Percentiles rank a stretch among this genome's conserved stretches.
Conservation (phyloP, 2,329 filamentous ascomycete genomes). For the Fusarium praegraminearum region DNA sequence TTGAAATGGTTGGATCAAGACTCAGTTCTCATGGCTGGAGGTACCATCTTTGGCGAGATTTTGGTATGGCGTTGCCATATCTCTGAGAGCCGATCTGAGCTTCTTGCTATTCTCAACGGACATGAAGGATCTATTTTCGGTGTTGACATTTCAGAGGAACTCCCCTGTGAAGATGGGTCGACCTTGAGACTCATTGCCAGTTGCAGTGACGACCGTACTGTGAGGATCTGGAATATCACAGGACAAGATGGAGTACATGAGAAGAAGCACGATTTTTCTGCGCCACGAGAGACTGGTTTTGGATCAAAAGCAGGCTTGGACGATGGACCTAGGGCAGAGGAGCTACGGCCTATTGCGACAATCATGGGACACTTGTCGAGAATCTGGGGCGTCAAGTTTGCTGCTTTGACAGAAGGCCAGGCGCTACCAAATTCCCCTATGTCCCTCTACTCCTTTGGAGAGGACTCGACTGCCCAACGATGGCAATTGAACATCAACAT, state of each 20-base stretch:
- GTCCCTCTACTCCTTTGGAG: slow-evolving; percentile 81
- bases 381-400: slow-evolving; percentile 88
- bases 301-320: slow-evolving; percentile 53
- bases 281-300: slow-evolving; percentile 72
- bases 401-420: slow-evolving; percentile 50
- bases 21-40: slow-evolving; percentile 81
- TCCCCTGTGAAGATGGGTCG: slow-evolving; percentile 51
- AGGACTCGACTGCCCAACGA: slow-evolving; percentile 81
- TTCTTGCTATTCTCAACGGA: slow-evolving; percentile 68
- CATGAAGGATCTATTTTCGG: slow-evolving; percentile 97
- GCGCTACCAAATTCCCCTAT: slow-evolving; percentile 48
- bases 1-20: slow-evolving; percentile 70
- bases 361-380: slow-evolving; percentile 89
- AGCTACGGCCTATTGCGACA: slow-evolving; percentile 67
- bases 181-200: slow-evolving; percentile 78
- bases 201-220: slow-evolving; percentile 94
- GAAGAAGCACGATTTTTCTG: slow-evolving; percentile 43
- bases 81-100: slow-evolving; percentile 47
- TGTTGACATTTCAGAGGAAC: slow-evolving; percentile 78
- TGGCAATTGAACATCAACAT: slow-evolving; percentile 70
- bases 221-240: slow-evolving; percentile 88
- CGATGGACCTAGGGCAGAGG: slow-evolving; percentile 21
- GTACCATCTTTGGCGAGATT: slow-evolving; percentile 95
- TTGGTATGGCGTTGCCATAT: slow-evolving; percentile 83
- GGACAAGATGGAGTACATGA: slow-evolving; percentile 52